Conservation (phyloP, 2,329 filamentous ascomycete species). For the Aspergillus texensis region DNA sequence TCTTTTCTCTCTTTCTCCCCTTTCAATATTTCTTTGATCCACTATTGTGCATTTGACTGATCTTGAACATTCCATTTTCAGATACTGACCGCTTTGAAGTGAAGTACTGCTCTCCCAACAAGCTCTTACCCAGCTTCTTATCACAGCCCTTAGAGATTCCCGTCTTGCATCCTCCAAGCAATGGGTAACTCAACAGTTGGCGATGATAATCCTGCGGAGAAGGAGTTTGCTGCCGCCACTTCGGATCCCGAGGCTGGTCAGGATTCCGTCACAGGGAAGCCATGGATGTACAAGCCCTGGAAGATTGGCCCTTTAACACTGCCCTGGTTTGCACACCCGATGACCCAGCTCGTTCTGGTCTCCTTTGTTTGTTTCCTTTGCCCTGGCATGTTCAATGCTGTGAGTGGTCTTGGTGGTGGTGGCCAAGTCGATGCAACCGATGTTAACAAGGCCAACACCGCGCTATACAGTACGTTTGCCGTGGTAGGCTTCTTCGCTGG, state of each 20-base stretch:
- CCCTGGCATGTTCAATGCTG: constrained; percentile 73
- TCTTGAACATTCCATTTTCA: not conserved
- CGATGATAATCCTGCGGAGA: constrained; percentile 18
- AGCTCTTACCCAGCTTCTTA: not conserved
- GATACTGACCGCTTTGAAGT: not conserved
- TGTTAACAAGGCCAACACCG: constrained; percentile 69
- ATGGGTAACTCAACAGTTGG: constrained; percentile 17
- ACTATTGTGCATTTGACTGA: not conserved
- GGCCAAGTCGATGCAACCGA: constrained; percentile 61
- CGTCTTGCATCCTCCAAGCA: not conserved
- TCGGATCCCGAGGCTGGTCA: constrained; percentile 28
- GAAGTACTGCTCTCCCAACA: not conserved
- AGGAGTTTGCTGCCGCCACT: constrained; percentile 18
- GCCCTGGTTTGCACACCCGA: constrained; percentile 73
- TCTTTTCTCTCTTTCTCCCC: not conserved
- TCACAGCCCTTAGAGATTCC: not conserved
- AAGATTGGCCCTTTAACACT: constrained; percentile 58
- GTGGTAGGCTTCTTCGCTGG: constrained; percentile 66
- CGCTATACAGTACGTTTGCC: constrained; percentile 72
- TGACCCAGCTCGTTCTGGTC: constrained; percentile 71
- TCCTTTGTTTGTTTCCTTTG: constrained; percentile 72
- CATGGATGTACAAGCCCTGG: constrained; percentile 70
- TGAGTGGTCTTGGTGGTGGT: constrained; percentile 66
- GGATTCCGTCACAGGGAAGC: constrained; percentile 33
- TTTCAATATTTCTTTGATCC: not conserved